phyloP scores from a whole-genome alignment of 768 basidiomycete species.

The Pholiota conissans region DNA sequence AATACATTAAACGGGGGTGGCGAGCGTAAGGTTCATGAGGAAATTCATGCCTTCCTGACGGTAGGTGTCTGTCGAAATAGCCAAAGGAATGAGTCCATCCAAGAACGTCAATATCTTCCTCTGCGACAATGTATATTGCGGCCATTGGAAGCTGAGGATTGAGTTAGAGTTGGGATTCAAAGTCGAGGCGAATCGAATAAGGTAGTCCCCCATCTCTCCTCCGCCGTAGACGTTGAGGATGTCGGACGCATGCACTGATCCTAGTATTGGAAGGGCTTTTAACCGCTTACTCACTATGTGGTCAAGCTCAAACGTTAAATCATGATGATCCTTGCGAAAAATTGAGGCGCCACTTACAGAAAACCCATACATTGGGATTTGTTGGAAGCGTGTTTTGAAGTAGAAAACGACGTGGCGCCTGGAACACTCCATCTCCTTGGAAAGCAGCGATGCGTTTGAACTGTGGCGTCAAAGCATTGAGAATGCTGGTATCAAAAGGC shows the following conservation, averaged over 20 bases:
- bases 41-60: conserved; percentile 25
- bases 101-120: conserved; percentile 31
- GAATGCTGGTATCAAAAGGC: conserved; percentile 43
- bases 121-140: conserved; percentile 19
- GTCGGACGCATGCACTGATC: conserved; percentile 46
- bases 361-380: conserved; percentile 39
- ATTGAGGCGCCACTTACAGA: conserved; percentile 24
- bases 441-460: conserved; percentile 48
- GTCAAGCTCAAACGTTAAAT: neutral
- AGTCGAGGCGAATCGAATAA: conserved; percentile 41
- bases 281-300: conserved; percentile 42
- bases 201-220: conserved; percentile 43
- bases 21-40: conserved; percentile 24
- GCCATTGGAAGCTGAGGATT: conserved; percentile 18
- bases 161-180: conserved; percentile 21
- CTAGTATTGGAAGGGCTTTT: conserved; percentile 39
- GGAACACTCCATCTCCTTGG: conserved; percentile 44
- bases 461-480: conserved; percentile 38
- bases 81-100: conserved; percentile 27
- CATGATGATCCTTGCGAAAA: too few relatives aligned
- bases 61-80: conserved; percentile 28
- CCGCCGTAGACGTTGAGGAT: conserved; percentile 37
- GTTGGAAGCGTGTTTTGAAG: conserved; percentile 33
- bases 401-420: conserved; percentile 44
- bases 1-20: conserved; percentile 16